phyloP scores from a whole-genome alignment of 768 basidiomycete genomes.

The Myochromella boudieri region DNA sequence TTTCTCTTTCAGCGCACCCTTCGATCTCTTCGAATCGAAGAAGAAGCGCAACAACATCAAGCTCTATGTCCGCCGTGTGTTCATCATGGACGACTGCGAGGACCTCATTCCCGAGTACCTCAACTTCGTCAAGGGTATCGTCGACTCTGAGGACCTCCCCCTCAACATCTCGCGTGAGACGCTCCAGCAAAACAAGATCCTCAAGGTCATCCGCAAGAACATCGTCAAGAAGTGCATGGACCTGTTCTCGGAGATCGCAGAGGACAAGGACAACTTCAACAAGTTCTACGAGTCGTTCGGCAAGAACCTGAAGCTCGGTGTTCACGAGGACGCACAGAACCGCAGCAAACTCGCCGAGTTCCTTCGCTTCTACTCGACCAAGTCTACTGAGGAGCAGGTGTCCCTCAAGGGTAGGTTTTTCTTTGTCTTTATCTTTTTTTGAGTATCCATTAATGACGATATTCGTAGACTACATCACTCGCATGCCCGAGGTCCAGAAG shows the following conservation, averaged over 20 bases:
- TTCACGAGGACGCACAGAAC: conserved; percentile 99
- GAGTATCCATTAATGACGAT: not conserved
- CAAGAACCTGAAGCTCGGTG: conserved; percentile 99
- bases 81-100: conserved; percentile 99
- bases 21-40: conserved; percentile 99
- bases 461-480: conserved; percentile 90
- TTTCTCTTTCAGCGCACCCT: conserved; percentile 80
- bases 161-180: conserved; percentile 99
- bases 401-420: conserved; percentile 80
- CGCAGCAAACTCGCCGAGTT: conserved; percentile 99
- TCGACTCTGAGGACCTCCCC: conserved; percentile 99
- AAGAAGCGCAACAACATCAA: conserved; percentile 99
- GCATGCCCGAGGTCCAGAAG: conserved; percentile 99
- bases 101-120: conserved; percentile 99
- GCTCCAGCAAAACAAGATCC: conserved; percentile 99
- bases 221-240: conserved; percentile 98
- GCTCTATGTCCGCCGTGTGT: conserved; percentile 99
- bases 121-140: conserved; percentile 99
- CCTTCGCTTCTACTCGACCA: conserved; percentile 98
- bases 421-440: not conserved
- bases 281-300: conserved; percentile 99
- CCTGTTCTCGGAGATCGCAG: conserved; percentile 91
- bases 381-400: conserved; percentile 84
- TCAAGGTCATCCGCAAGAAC: conserved; percentile 99
- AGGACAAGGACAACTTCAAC: conserved; percentile 98